These are phyloP conservation scores for Hypomyces rosellus DNA, from an alignment of 2,329 filamentous ascomycete genomes.

Conservation along the genomic window DNA sequence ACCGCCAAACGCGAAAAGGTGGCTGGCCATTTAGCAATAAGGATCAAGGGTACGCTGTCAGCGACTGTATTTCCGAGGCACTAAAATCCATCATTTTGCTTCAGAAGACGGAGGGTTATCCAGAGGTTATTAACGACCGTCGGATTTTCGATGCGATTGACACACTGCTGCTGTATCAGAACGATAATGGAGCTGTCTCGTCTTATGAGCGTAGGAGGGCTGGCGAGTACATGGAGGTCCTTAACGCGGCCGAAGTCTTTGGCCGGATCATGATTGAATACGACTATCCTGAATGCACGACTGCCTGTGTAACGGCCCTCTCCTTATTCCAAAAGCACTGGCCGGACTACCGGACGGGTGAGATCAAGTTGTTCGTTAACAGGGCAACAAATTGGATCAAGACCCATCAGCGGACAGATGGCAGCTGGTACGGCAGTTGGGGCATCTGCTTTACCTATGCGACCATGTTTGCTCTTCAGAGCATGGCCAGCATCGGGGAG, in stretches of 20 bases:
- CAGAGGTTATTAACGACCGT: conserved; percentile 64
- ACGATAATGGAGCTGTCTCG: conserved; percentile 74
- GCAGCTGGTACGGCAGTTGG: conserved; percentile 98
- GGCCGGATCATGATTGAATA: conserved; percentile 98
- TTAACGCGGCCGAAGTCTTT: conserved; percentile 96
- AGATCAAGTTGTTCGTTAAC: conserved; percentile 67
- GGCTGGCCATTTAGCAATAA: conserved; percentile 95
- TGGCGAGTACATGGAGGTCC: conserved; percentile 68
- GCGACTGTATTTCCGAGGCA: conserved; percentile 88
- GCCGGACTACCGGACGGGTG: conserved; percentile 68
- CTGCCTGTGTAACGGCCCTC: conserved; percentile 83
- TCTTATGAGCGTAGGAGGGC: conserved; percentile 84
- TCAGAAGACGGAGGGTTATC: conserved; percentile 72
- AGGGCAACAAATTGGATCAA: conserved; percentile 80
- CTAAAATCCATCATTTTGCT: conserved; percentile 80
- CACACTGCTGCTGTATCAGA: conserved; percentile 87
- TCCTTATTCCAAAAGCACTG: conserved; percentile 76
- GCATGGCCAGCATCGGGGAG: conserved; percentile 74
- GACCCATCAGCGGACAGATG: conserved; percentile 67
- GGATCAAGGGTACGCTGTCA: conserved; percentile 90
- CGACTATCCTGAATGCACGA: conserved; percentile 96
- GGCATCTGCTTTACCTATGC: conserved; percentile 98
- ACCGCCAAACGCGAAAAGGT: conserved; percentile 85
- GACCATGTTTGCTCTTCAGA: conserved; percentile 91
- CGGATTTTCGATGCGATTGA: conserved; percentile 85